Conservation (phyloP, 176 grass and related monocot genomes). For the Miscanthus lutarioriparius region DNA sequence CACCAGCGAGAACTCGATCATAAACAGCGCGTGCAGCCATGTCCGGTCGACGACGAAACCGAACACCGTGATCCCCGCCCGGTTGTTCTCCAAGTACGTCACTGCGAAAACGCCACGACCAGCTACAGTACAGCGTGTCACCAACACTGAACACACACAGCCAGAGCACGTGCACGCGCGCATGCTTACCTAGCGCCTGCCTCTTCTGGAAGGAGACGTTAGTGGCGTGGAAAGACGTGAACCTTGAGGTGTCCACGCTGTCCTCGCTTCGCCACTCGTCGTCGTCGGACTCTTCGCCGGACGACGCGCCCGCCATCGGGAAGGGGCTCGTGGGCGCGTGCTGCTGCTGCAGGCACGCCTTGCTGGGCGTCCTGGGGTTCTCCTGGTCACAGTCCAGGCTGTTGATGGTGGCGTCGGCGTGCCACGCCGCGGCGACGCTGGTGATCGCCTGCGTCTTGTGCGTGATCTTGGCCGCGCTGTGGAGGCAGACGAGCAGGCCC, state of each 20-base stretch:
- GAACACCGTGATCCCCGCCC: conserved; percentile 70
- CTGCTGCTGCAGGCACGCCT: conserved; percentile 4
- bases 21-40: conserved; percentile 89
- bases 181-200: conserved; percentile 69
- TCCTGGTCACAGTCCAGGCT: conserved; percentile 39
- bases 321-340: conserved; percentile 17
- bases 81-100: conserved; percentile 98
- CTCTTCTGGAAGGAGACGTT: conserved; percentile 81
- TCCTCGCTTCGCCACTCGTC: conserved; percentile 50
- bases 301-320: not conserved
- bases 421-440: conserved; percentile 80
- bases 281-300: conserved; percentile 21
- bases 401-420: conserved; percentile 76
- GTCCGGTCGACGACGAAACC: conserved; percentile 82
- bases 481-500: conserved; percentile 75
- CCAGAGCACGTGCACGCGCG: not conserved
- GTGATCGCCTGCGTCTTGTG: conserved; percentile 93
- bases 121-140: conserved; percentile 28
- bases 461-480: conserved; percentile 91
- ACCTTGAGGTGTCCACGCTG: conserved; percentile 39
- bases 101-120: conserved; percentile 57
- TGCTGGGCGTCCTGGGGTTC: conserved; percentile 51
- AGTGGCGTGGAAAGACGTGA: conserved; percentile 41
- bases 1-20: conserved; percentile 82
- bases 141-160: not conserved